phyloP scores from a whole-genome alignment of 2,329 filamentous ascomycete species.

The Coleophoma cylindrospora region DNA sequence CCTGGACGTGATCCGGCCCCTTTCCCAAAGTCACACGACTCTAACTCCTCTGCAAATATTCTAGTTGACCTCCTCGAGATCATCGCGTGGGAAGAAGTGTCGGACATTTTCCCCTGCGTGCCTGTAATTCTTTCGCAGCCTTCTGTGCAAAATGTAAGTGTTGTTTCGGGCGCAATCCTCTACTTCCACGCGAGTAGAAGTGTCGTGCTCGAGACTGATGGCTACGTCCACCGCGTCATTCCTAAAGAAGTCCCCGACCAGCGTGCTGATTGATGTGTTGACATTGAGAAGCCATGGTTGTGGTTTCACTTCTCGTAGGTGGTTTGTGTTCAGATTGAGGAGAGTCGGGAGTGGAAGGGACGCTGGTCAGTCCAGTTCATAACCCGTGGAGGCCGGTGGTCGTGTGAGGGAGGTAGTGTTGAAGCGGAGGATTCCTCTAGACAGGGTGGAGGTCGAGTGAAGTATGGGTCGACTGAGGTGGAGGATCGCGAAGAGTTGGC shows the following conservation, averaged over 20 bases:
- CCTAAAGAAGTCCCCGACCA: slow-evolving; percentile 12
- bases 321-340: too few relatives aligned
- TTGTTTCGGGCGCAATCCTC: background rate
- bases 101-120: slow-evolving; percentile 4
- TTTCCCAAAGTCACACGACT: slow-evolving; percentile 1
- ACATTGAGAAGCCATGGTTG: slow-evolving; percentile 9
- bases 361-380: too few relatives aligned
- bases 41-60: slow-evolving; percentile 10
- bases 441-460: too few relatives aligned
- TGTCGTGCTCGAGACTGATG: background rate
- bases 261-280: slow-evolving; percentile 7
- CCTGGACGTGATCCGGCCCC: slow-evolving; percentile 2
- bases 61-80: slow-evolving; percentile 17
- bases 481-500: too few relatives aligned
- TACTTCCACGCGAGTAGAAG: too few relatives aligned
- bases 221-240: background rate
- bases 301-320: background rate
- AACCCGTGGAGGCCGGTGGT: too few relatives aligned
- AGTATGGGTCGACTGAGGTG: too few relatives aligned
- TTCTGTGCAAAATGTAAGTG: background rate
- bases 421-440: too few relatives aligned
- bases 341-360: too few relatives aligned
- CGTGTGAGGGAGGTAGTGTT: too few relatives aligned
- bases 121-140: background rate
- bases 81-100: slow-evolving; percentile 3